A percentile compares a stretch with the other conserved stretches of the same genome.
These are phyloP conservation scores for Phaeophleospora eucalypticola DNA, from an alignment of 2,329 filamentous ascomycete species.

Conservation along the genomic window DNA sequence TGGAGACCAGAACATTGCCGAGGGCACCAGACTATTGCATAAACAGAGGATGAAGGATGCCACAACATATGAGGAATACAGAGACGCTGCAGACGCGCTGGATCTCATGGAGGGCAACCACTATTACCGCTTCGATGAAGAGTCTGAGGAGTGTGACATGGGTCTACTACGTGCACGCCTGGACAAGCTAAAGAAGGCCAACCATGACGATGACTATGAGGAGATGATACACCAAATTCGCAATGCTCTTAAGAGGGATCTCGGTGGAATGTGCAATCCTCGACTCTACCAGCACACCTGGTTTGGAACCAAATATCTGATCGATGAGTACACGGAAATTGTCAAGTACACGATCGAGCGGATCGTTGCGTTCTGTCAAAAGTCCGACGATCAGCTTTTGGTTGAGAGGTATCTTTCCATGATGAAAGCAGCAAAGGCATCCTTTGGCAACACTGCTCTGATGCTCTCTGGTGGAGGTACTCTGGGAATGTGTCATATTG, in stretches of 20 bases:
- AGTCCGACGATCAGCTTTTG: conserved; percentile 3
- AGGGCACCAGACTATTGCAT: conserved; percentile 7
- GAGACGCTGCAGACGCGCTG: conserved; percentile 12
- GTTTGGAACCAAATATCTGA: conserved; percentile 20
- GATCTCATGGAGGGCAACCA: conserved; percentile 21
- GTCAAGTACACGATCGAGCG: conserved; percentile 25
- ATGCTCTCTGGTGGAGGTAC: conserved; percentile 25
- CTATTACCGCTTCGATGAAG: conserved; percentile 19
- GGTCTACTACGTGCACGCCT: conserved; percentile 15
- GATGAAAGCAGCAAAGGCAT: conserved; percentile 19
- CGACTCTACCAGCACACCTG: conserved; percentile 20
- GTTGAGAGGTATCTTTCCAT: conserved; percentile 15
- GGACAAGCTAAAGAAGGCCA: conserved; percentile 17
- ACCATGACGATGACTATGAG: conserved; percentile 16
- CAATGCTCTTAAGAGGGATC: conserved; percentile 19
- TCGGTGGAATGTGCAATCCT: conserved; percentile 22
- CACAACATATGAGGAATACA: conserved; percentile 13
- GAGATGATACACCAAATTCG: conserved; percentile 20
- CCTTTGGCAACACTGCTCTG: conserved; percentile 22
- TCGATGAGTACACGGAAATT: conserved; percentile 23
- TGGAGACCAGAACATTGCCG: conserved; percentile 3
- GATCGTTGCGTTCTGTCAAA: conserved; percentile 18
- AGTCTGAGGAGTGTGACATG: conserved; percentile 18
- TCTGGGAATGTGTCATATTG: conserved; percentile 24
- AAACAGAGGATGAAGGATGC: conserved; percentile 13